These are phyloP conservation scores for Tylopilus sp. DNA, from an alignment of 1,284 basidiomycete genomes.

Conservation along the genomic window DNA sequence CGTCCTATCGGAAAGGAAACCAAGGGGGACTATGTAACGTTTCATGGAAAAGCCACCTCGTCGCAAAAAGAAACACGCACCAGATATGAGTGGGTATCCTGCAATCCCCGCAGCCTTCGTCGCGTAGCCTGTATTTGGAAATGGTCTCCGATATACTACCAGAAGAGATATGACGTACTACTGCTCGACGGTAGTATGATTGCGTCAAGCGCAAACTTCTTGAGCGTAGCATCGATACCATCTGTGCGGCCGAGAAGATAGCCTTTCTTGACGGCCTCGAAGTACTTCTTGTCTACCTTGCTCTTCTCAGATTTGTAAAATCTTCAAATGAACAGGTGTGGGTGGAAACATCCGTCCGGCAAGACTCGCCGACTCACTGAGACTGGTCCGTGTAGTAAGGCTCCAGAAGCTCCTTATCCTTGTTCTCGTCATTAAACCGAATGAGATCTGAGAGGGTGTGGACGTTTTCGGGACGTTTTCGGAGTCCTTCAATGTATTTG, in stretches of 20 bases:
- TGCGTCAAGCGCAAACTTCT: conserved; percentile 41
- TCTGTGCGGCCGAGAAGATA: conserved; percentile 37
- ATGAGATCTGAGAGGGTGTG: conserved; percentile 41
- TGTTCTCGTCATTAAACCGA: conserved; percentile 41
- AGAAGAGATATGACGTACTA: conserved; percentile 9
- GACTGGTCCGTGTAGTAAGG: conserved; percentile 42
- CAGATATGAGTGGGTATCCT: conserved; percentile 26
- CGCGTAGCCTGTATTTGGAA: conserved; percentile 5
- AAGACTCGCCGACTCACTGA: conserved; percentile 27
- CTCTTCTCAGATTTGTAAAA: conserved; percentile 38
- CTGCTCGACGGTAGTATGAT: conserved; percentile 39
- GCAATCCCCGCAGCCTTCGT: conserved; percentile 26
- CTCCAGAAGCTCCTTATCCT: conserved; percentile 37
- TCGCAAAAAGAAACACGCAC: conserved; percentile 7
- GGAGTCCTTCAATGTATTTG: conserved; percentile 23
- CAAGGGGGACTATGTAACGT: conserved; percentile 40
- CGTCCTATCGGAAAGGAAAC: conserved; percentile 38
- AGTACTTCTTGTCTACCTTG: conserved; percentile 37
- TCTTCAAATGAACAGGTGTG: conserved; percentile 19
- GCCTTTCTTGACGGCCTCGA: conserved; percentile 36
- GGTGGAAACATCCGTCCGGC: neutral
- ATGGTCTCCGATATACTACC: neutral
- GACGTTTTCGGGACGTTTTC: conserved; percentile 28
- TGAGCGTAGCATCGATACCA: conserved; percentile 45
- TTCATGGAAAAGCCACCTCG: neutral